Evolutionary conservation across 768 basidiomycete genomes (phyloP), one percentile per base, ranked within the genome.

Genomic region (Trichaptum fuscoviolaceum): DNA sequence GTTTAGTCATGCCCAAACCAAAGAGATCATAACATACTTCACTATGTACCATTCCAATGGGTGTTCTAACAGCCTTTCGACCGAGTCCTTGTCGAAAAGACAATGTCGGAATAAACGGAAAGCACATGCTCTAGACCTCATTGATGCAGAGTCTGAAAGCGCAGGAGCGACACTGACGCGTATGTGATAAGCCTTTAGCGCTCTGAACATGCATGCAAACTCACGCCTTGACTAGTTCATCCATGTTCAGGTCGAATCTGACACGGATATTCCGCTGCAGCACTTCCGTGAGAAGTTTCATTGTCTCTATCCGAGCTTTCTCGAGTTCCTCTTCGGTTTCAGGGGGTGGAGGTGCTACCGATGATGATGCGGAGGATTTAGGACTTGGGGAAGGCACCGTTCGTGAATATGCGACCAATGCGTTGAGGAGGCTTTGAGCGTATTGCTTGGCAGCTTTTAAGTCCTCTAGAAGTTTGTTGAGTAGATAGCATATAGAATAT

Each of bases 41-140:
- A 98, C 86, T 60, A 99, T 86, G 72, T 92, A 94, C 89, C 93
- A 95, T 70, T 97, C 94, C 35, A 97, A 75, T 20, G 88, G 83
- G 24, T 86, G 83, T 65, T 81, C 80, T 15, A 84, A 82, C 35
- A 97, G 78, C 24, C 79, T 81, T 65, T 84, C 83, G 60, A 94
- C 89, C 0, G 88, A 87, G n/a, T 88, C 82, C 0, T 79, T 72
- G 71, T 95, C 93, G 4, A 94, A 85, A 7, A 96, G 74, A 0
- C 85, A 78, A 72, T 95, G 89, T 23, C 96, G 86, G 20, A 98
- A 81, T 1, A 96, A 81, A 58, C 95, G 84, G 76, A 96, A 99
- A 0, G 90, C 91, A 1, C 87, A 87, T 12, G 95, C 88, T 52
- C 94, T 85, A 70, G 90, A 87, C 62, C 89, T 84, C 67, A 88